These are phyloP conservation scores for Panaeolus papilionaceus DNA, from an alignment of 768 basidiomycete genomes.

Conservation along the genomic window DNA sequence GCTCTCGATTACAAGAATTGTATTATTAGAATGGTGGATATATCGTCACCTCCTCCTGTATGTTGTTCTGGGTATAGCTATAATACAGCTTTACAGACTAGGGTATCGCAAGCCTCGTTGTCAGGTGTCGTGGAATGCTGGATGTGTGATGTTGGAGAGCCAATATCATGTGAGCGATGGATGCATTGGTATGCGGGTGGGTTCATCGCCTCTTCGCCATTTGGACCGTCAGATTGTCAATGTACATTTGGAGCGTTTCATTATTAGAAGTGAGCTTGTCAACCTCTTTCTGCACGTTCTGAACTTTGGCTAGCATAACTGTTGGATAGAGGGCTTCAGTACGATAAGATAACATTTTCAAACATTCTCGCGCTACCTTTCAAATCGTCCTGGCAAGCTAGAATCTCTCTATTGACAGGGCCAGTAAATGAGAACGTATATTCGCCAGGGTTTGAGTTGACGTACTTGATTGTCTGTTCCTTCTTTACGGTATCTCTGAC, in stretches of 20 bases:
- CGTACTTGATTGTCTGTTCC: slow-evolving; percentile 79
- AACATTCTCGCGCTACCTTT: slow-evolving; percentile 50
- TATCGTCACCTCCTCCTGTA: neutral
- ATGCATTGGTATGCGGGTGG: neutral
- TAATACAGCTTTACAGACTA: slow-evolving; percentile 13
- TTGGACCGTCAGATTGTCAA: slow-evolving; percentile 87
- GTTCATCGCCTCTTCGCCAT: slow-evolving; percentile 76
- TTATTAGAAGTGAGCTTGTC: slow-evolving; percentile 83
- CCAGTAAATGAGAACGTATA: neutral
- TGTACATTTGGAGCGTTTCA: slow-evolving; percentile 86
- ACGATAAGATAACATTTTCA: neutral
- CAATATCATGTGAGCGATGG: neutral
- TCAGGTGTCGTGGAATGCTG: neutral
- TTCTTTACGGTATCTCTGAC: slow-evolving; percentile 80
- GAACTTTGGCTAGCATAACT: slow-evolving; percentile 75
- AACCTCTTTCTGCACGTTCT: slow-evolving; percentile 76
- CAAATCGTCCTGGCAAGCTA: slow-evolving; percentile 77
- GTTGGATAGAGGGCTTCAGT: slow-evolving; percentile 1
- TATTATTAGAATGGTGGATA: slow-evolving; percentile 3
- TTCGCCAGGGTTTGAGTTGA: slow-evolving; percentile 15
- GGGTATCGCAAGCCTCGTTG: neutral
- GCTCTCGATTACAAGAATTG: slow-evolving; percentile 3
- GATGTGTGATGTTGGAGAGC: slow-evolving; percentile 3
- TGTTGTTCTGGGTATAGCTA: slow-evolving; percentile 11
- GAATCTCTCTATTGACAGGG: slow-evolving; percentile 63